Base-by-base conservation (phyloP, 768 basidiomycete genomes). In the Tylopilus felleus region DNA sequence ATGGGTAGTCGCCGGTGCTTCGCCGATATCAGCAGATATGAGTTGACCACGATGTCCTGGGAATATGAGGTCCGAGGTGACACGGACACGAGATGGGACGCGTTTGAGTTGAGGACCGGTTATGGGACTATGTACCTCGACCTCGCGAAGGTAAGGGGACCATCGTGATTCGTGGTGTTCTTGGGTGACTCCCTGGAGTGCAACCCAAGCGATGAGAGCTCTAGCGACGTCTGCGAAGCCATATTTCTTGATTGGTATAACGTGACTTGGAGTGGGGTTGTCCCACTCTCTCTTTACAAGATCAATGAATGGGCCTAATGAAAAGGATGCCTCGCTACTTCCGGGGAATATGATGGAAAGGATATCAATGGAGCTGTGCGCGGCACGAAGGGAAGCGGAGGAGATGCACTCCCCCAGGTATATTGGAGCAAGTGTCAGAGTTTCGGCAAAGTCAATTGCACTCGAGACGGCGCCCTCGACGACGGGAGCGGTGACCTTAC, bases 281-380 rank as follows among this genome's bases (percentile, higher is more conserved):
- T 77, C 75, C 85, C 88, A 88, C 72, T 93, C 90, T 36, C 85
- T 75, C 49, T 82, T 81, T n/a, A 93, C 88, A 29, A 93, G 82
- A 29, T 76, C 78, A 51, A 93, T 85, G 69, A 93, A 91, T 10
- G 88, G 84, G 9, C 82, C 84, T 8, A 93, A 74, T 2, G 89
- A 90, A 68, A 92, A 92, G 17, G 87, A 85, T 2, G 89, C 85
- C 56, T 91, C 90, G 62, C 83, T 85, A 62, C 82, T 84, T 5
- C 85, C 85, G 3, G 86, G 85, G 65, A 89, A 87, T 58, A 90
- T 82, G 38, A 80, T 76, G 10, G 85, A 80, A 38, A 91, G 80
- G 42, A 84, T 77, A 62, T 90, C 88, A 58, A 91, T 82, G 23
- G 89, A 88, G 58, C 82, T 80, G 53, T 88, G 82, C 0, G 87